A percentile compares a stretch with the other conserved stretches of the same genome.
Evolutionary conservation across 805 yeast genomes (phyloP).

Genomic region (Helenozyma rhizophorensis): DNA sequence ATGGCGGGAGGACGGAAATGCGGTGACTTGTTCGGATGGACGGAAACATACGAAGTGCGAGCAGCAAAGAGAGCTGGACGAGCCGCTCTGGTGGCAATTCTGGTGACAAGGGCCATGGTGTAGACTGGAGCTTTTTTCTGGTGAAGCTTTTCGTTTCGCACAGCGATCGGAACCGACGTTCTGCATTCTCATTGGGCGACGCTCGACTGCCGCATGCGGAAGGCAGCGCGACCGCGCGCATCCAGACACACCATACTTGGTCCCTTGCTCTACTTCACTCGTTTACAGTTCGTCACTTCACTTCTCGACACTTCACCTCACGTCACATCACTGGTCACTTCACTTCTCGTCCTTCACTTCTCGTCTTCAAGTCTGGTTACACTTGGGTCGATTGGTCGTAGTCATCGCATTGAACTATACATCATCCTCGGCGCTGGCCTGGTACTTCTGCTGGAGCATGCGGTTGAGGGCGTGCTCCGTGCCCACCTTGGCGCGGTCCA

Average conservation of each 20-base stretch:
- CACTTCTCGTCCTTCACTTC: no score
- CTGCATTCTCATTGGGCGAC: constrained; percentile 15
- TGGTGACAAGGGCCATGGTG: constrained; percentile 39
- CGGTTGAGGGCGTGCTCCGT: constrained; percentile 24
- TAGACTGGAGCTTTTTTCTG: constrained; percentile 5
- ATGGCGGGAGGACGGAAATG: no score
- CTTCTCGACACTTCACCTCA: no score
- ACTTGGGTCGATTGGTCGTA: no score
- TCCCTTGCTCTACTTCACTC: no score
- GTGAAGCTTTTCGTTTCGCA: constrained; percentile 5
- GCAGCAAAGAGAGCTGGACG: constrained; percentile 40
- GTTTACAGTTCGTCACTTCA: no score
- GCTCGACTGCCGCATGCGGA: constrained; percentile 2
- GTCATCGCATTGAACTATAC: not conserved
- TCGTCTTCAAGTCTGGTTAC: no score
- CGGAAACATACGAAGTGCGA: constrained; percentile 40
- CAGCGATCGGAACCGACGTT: constrained; percentile 8
- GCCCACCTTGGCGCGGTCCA: constrained; percentile 21
- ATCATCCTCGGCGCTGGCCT: constrained; percentile 4
- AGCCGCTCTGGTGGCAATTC: constrained; percentile 40
- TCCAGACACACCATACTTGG: no score
- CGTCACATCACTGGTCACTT: no score
- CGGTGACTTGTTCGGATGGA: no score
- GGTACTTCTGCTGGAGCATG: constrained; percentile 24
- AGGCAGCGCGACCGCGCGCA: constrained; percentile 2